Percentiles rank a stretch among this genome's conserved stretches.
Conservation (phyloP, 768 basidiomycete genomes). For the Boletus coccyginus region DNA sequence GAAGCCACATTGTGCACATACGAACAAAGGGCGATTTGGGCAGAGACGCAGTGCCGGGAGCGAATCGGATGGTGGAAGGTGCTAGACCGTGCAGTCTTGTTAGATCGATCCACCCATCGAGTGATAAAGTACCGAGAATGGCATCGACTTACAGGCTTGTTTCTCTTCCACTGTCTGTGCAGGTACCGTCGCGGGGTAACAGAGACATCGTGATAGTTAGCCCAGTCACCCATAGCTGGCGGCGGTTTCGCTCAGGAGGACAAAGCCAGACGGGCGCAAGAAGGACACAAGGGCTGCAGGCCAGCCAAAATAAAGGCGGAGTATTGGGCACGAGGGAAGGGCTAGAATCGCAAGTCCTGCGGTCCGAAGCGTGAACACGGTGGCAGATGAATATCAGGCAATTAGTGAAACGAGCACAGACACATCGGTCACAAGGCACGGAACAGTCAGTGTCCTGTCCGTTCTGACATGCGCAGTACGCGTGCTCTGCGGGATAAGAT, state of each 20-base stretch:
- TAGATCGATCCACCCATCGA: constrained; percentile 11
- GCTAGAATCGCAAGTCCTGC: constrained; percentile 22
- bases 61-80: constrained; percentile 44
- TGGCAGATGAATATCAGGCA: constrained; percentile 12
- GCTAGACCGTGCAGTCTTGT: constrained; percentile 27
- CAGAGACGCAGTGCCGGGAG: constrained; percentile 44
- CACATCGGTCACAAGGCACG: constrained; percentile 23
- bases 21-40: constrained; percentile 43
- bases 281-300: neutral
- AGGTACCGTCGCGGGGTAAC: constrained; percentile 33
- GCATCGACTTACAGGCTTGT: constrained; percentile 35
- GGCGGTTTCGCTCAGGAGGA: neutral
- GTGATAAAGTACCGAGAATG: constrained; percentile 7
- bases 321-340: constrained; percentile 29
- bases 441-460: constrained; percentile 11
- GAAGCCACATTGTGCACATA: constrained; percentile 47
- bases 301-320: constrained; percentile 23
- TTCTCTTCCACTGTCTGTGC: constrained; percentile 41
- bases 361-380: constrained; percentile 23
- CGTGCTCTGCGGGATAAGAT: constrained; percentile 19
- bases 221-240: constrained; percentile 14
- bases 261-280: constrained; percentile 6
- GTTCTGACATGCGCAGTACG: constrained; percentile 25
- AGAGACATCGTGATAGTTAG: constrained; percentile 18
- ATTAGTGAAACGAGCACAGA: constrained; percentile 16